Evolutionary conservation across 1,139 yeast genomes (phyloP).

Genomic region (Debaryomyces robertsiae): DNA sequence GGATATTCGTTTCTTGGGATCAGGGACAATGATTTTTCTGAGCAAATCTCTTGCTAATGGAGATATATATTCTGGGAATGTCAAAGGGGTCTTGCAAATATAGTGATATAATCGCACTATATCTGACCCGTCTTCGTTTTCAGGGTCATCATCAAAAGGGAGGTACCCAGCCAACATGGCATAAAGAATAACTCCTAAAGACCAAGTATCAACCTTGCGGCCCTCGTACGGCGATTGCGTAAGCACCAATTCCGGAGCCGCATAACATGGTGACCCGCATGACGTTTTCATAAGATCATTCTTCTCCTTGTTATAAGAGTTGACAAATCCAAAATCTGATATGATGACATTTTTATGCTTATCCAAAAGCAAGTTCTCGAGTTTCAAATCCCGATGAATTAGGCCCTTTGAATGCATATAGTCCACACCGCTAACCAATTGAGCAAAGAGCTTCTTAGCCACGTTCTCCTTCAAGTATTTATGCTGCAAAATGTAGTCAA

Average conservation of each 20-base stretch:
- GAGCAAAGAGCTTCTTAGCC: conserved; percentile 90
- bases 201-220: conserved; percentile 96
- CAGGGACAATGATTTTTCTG: conserved; percentile 80
- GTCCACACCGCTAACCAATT: conserved; percentile 88
- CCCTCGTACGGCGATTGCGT: conserved; percentile 89
- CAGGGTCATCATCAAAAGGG: conserved; percentile 97
- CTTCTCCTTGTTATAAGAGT: conserved; percentile 68
- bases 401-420: conserved; percentile 85
- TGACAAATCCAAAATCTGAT: conserved; percentile 90
- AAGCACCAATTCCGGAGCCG: conserved; percentile 95
- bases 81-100: conserved; percentile 86
- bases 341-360: conserved; percentile 79
- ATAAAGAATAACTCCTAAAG: conserved; percentile 90
- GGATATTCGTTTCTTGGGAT: conserved; percentile 76
- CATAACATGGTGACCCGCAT: conserved; percentile 98
- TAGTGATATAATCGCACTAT: conserved; percentile 88
- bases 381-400: conserved; percentile 78
- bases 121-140: conserved; percentile 94
- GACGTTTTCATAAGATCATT: conserved; percentile 89
- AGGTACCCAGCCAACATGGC: conserved; percentile 97
- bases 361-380: conserved; percentile 72
- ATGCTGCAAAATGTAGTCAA: conserved; percentile 87
- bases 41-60: conserved; percentile 91
- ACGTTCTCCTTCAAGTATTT: conserved; percentile 81
- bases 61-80: conserved; percentile 92